phyloP scores from a whole-genome alignment of 2,329 filamentous ascomycete species.

The Thelonectria rubi region DNA sequence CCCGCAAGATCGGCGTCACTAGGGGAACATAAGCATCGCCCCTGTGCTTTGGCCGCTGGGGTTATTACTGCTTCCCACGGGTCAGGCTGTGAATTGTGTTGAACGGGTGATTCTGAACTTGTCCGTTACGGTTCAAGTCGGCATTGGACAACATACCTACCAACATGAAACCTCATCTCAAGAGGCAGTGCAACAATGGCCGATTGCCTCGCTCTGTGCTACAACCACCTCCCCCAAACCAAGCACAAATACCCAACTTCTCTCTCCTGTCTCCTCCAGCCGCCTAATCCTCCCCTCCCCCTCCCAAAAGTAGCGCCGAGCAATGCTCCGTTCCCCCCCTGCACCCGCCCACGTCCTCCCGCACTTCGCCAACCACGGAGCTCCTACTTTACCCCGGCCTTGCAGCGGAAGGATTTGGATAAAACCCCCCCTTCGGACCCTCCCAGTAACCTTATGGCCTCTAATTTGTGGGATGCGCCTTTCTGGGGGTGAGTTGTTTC shows the following conservation, averaged over 20 bases:
- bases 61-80: background rate
- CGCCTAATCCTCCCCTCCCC: background rate
- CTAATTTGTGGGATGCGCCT: background rate
- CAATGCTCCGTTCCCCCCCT: conserved; percentile 24
- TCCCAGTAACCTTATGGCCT: background rate
- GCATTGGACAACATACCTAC: too few relatives aligned
- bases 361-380: background rate
- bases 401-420: conserved; percentile 3
- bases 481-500: background rate
- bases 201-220: too few relatives aligned
- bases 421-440: background rate
- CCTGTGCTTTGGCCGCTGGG: conserved; percentile 16
- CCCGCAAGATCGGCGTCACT: conserved; percentile 28
- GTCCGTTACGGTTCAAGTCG: background rate
- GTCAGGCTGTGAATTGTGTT: background rate
- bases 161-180: background rate
- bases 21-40: conserved; percentile 2
- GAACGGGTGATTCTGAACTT: background rate
- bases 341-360: background rate
- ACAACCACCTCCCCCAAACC: background rate
- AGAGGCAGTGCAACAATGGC: too few relatives aligned
- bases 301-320: conserved; percentile 26
- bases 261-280: background rate
- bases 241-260: background rate
- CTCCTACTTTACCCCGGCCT: conserved; percentile 12